Conservation (phyloP, 352 stramenopile species). For the Globisporangium cederbergense region DNA sequence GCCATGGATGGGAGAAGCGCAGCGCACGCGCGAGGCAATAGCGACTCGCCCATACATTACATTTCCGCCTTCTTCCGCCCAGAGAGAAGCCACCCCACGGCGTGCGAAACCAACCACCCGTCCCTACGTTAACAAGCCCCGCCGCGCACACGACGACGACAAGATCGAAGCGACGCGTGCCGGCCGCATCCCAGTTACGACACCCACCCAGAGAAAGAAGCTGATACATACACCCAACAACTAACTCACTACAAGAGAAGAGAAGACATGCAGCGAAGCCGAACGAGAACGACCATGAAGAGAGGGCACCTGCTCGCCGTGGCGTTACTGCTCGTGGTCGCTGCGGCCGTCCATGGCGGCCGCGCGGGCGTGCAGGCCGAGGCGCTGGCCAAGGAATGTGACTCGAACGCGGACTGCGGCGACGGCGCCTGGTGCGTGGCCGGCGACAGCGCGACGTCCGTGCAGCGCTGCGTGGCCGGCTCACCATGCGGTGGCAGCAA, state of each 20-base stretch:
- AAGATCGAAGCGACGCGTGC: background rate
- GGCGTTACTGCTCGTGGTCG: constrained; percentile 15
- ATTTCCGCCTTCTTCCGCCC: background rate
- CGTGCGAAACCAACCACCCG: constrained; percentile 8
- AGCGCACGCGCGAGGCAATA: too few relatives aligned
- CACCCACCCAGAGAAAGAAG: background rate
- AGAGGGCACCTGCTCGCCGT: constrained; percentile 11
- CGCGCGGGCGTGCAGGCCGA: constrained; percentile 6
- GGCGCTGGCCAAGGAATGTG: constrained; percentile 49
- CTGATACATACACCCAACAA: background rate
- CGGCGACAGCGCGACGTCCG: constrained; percentile 47
- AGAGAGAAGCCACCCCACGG: background rate
- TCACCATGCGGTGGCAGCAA: constrained; percentile 43
- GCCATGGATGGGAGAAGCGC: background rate
- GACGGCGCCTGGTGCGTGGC: constrained; percentile 70
- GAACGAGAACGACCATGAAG: background rate
- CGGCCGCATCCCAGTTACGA: background rate
- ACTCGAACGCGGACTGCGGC: constrained; percentile 53
- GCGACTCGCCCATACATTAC: background rate
- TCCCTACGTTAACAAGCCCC: background rate
- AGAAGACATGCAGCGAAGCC: constrained; percentile 1
- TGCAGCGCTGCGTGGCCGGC: constrained; percentile 71
- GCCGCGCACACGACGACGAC: background rate
- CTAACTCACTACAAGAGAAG: background rate
- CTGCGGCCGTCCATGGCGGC: background rate